Base-by-base conservation (phyloP, 2,329 filamentous ascomycete genomes). In the Sclerotiophoma versabilis region DNA sequence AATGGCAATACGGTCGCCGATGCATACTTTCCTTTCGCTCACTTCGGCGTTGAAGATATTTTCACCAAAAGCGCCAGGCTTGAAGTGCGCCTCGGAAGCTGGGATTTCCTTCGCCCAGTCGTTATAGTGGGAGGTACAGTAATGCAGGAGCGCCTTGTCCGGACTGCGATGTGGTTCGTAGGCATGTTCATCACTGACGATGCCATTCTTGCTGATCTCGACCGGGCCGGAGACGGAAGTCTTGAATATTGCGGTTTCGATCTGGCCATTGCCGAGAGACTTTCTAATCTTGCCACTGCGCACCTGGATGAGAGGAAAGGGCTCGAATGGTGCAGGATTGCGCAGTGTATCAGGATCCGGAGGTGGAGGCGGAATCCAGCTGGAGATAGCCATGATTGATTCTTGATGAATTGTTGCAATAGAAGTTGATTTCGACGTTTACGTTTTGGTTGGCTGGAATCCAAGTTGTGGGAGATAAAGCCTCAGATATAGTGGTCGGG, bases 1-100 rank as follows among this genome's bases (percentile, higher is more conserved):
- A 7, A 88, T 78, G 0, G 79, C 75, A 15, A 86, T 75, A 12
- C 84, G 74, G 60, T 89, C 87, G 19, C 87, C 86, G 45, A 89
- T 86, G 69, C 86, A 88, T 0, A 88, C 75, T 59, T 86, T 88
- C 29, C 80, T 78, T 73, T 89, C 87, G 62, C 86, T 87, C 76
- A 87, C 82, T 33, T 76, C 75, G 1, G 74, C 72, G 1, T 78
- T 82, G 32, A 87, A 84, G 3, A 89, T 75, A 62, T 89, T 89
- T 73, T 89, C 86, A 6, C 86, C 86, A 58, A 88, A 89, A 0
- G 79, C 84, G 2, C 86, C 86, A 0, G 81, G 79, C 5, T 76
- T 72, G 60, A 88, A 88, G 2, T 77, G 75, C 2, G 79, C 74
- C 1, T 80, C 77, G 0, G 79, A 80, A 0, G 76, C 68, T 0